phyloP scores from a whole-genome alignment of 805 yeast species.

The Yamadazyma nakazawae region DNA sequence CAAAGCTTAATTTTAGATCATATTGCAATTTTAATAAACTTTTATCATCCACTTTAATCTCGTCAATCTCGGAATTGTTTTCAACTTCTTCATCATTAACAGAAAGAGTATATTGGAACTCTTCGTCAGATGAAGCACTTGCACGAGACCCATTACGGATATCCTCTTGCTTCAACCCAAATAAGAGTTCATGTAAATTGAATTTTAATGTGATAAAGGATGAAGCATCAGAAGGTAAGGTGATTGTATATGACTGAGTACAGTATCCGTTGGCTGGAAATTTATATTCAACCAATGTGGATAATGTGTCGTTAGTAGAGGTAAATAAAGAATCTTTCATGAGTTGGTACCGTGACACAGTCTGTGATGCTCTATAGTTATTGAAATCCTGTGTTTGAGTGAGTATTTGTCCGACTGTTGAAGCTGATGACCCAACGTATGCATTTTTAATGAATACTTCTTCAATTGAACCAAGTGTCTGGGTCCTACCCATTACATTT shows the following conservation, averaged over 20 bases:
- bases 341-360: conserved; percentile 25
- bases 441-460: conserved; percentile 38
- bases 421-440: conserved; percentile 29
- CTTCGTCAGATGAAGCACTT: conserved; percentile 36
- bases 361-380: conserved; percentile 6
- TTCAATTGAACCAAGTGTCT: conserved; percentile 22
- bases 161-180: conserved; percentile 29
- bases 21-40: conserved; percentile 26
- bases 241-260: conserved; percentile 34
- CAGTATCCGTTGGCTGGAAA: conserved; percentile 39
- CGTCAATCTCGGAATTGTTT: conserved; percentile 28
- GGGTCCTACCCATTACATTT: conserved; percentile 27
- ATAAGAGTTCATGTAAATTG: conserved; percentile 31
- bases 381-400: conserved; percentile 11
- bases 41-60: conserved; percentile 11
- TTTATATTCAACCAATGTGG: conserved; percentile 36
- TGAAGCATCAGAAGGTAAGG: conserved; percentile 36
- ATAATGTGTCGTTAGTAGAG: conserved; percentile 18
- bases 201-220: conserved; percentile 34
- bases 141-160: conserved; percentile 30
- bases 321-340: conserved; percentile 32
- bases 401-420: conserved; percentile 9
- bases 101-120: conserved; percentile 37
- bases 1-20: conserved; percentile 39
- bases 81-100: conserved; percentile 41